Percentiles rank a stretch among this genome's conserved stretches.
Evolutionary conservation across 805 yeast genomes (phyloP).

Genomic region (Candida tammaniensis): DNA sequence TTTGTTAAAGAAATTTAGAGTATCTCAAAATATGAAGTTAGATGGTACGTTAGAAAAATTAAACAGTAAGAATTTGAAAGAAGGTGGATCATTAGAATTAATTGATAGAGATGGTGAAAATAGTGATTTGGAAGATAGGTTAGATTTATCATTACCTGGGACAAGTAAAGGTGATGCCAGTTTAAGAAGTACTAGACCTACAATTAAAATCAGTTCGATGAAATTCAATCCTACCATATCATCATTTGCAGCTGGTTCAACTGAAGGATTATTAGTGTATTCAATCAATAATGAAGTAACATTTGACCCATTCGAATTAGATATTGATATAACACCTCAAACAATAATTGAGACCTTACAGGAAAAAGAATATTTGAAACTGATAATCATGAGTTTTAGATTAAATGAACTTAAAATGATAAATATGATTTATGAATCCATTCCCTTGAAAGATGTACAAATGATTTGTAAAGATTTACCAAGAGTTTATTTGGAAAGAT

Average conservation of each 20-base stretch:
- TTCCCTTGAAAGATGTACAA: conserved; percentile 69
- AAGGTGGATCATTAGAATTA: conserved; percentile 68
- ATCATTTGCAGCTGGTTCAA: conserved; percentile 91
- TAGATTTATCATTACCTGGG: conserved; percentile 80
- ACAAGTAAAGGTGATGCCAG: conserved; percentile 76
- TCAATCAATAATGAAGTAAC: conserved; percentile 71
- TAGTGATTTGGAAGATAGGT: conserved; percentile 79
- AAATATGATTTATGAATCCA: conserved; percentile 66
- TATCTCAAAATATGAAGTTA: conserved; percentile 84
- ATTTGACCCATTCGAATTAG: conserved; percentile 95
- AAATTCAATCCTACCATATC: conserved; percentile 87
- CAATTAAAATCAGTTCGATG: conserved; percentile 73
- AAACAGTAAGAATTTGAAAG: conserved; percentile 81
- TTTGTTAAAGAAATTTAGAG: conserved; percentile 72
- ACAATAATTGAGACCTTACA: conserved; percentile 59
- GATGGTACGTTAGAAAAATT: conserved; percentile 82
- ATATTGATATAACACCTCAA: conserved; percentile 86
- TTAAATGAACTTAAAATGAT: conserved; percentile 78
- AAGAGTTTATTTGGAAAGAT: conserved; percentile 63
- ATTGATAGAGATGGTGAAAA: conserved; percentile 85
- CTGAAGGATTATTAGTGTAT: conserved; percentile 85
- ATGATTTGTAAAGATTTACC: conserved; percentile 73
- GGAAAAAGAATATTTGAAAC: conserved; percentile 65
- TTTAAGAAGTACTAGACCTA: conserved; percentile 72
- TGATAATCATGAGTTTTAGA: conserved; percentile 91